Evolutionary conservation across 2,329 filamentous ascomycete species (phyloP).

Genomic region (Botrytis porri): DNA sequence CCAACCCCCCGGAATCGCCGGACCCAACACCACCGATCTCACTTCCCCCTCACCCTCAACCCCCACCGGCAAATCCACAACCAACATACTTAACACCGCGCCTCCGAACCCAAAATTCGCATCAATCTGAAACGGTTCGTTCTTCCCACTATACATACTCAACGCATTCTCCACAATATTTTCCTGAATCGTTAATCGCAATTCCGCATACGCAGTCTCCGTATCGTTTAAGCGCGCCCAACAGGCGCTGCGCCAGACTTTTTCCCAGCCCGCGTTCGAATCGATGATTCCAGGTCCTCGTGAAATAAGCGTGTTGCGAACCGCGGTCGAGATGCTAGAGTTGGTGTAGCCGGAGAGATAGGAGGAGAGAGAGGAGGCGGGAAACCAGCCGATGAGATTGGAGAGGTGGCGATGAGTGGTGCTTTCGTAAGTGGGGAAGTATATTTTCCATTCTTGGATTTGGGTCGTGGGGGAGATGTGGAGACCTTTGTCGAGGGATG

Average conservation of each 20-base stretch:
- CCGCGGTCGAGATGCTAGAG: constrained; percentile 43
- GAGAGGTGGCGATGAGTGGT: constrained; percentile 54
- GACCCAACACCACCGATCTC: constrained; percentile 43
- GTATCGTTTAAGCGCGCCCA: constrained; percentile 55
- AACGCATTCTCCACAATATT: constrained; percentile 52
- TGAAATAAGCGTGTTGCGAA: constrained; percentile 45
- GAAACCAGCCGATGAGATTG: constrained; percentile 55
- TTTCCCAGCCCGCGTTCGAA: constrained; percentile 55
- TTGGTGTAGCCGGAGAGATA: constrained; percentile 45
- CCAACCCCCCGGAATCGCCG: constrained; percentile 48
- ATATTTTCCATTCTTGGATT: constrained; percentile 52
- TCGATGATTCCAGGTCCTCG: constrained; percentile 50
- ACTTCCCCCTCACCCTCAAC: constrained; percentile 21
- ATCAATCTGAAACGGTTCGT: constrained; percentile 56
- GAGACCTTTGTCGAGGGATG: constrained; percentile 50
- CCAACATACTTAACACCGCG: constrained; percentile 50
- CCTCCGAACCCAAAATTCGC: constrained; percentile 55
- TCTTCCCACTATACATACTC: constrained; percentile 48
- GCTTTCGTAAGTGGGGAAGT: constrained; percentile 37
- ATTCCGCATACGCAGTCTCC: constrained; percentile 46
- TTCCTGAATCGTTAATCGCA: constrained; percentile 47
- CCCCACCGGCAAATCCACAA: constrained; percentile 47
- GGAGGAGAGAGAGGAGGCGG: constrained; percentile 49
- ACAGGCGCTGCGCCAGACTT: constrained; percentile 55
- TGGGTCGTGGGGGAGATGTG: constrained; percentile 45